These are phyloP conservation scores for Aureobasidium sp. DNA, from an alignment of 2,329 filamentous ascomycete species.

Conservation along the genomic window DNA sequence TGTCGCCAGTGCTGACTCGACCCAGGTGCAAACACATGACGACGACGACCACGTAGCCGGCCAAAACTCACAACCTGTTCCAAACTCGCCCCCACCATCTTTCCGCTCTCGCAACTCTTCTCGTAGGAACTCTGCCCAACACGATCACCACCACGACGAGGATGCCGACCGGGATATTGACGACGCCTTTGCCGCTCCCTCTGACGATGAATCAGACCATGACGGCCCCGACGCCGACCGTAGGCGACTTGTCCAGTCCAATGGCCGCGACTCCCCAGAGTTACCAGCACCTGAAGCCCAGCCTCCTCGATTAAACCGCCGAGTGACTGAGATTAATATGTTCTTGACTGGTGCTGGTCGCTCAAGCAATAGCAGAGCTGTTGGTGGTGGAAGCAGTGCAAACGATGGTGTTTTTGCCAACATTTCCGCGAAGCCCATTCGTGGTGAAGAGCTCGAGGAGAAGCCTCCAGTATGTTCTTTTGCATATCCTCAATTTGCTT, in stretches of 20 bases:
- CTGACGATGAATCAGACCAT: slow-evolving; percentile 60
- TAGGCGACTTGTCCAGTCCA: slow-evolving; percentile 52
- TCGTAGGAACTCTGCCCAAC: slow-evolving; percentile 44
- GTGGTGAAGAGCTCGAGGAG: slow-evolving; percentile 76
- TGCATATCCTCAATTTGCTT: neutral
- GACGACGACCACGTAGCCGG: slow-evolving; percentile 29
- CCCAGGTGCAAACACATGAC: slow-evolving; percentile 36
- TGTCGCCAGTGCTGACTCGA: neutral
- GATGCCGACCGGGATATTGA: slow-evolving; percentile 73
- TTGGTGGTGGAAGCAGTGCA: slow-evolving; percentile 61
- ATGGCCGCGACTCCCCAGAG: neutral
- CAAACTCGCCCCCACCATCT: slow-evolving; percentile 57
- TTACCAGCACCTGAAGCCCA: slow-evolving; percentile 11
- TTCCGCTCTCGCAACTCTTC: slow-evolving; percentile 81
- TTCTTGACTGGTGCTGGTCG: slow-evolving; percentile 31
- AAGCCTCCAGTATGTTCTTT: slow-evolving; percentile 70
- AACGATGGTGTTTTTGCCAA: slow-evolving; percentile 97
- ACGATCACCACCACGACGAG: slow-evolving; percentile 43
- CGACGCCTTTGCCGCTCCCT: slow-evolving; percentile 70
- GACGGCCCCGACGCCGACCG: slow-evolving; percentile 67
- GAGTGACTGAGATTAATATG: slow-evolving; percentile 47
- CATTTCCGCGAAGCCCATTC: slow-evolving; percentile 79
- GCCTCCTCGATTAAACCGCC: slow-evolving; percentile 34
- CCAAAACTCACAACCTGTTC: slow-evolving; percentile 28
- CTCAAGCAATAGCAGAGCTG: slow-evolving; percentile 40